These are phyloP conservation scores for Medicago arabica DNA, from an alignment of 306 rosid species.

Conservation along the genomic window DNA sequence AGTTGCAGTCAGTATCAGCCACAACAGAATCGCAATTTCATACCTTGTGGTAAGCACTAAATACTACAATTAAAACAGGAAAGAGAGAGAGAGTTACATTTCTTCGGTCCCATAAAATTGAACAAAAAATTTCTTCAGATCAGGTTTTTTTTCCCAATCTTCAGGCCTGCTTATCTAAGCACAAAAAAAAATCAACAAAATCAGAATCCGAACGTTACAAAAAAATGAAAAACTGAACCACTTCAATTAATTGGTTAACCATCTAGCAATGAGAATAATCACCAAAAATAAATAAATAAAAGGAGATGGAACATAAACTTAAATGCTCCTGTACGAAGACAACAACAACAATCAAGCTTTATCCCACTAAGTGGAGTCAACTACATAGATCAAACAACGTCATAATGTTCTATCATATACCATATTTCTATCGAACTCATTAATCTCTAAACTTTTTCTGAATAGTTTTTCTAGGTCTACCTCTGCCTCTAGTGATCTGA, in stretches of 20 bases:
- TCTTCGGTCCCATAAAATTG: slow-evolving; percentile 86
- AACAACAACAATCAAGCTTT: too few relatives aligned
- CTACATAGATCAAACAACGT: too few relatives aligned
- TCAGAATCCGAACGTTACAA: slow-evolving; percentile 24
- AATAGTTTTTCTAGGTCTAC: too few relatives aligned
- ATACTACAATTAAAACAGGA: slow-evolving; percentile 26
- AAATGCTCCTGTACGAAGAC: background rate
- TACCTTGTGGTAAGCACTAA: background rate
- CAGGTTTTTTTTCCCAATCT: slow-evolving; percentile 79
- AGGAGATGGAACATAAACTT: background rate
- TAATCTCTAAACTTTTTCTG: too few relatives aligned
- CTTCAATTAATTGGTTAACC: background rate
- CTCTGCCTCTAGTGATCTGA: too few relatives aligned
- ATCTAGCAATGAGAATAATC: slow-evolving; percentile 6
- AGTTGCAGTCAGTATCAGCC: slow-evolving; percentile 9
- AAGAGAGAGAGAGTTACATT: slow-evolving; percentile 55
- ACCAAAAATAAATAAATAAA: slow-evolving; percentile 9
- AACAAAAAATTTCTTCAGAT: slow-evolving; percentile 84
- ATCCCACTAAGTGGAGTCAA: too few relatives aligned
- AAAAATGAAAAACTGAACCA: slow-evolving; percentile 31
- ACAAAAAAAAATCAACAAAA: slow-evolving; percentile 44
- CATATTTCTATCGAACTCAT: too few relatives aligned
- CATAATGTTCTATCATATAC: too few relatives aligned
- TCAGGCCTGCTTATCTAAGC: slow-evolving; percentile 90
- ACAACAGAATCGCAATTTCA: background rate